These are phyloP conservation scores for Ascochyta viciae-villosae DNA, from an alignment of 2,329 filamentous ascomycete species.

Conservation along the genomic window DNA sequence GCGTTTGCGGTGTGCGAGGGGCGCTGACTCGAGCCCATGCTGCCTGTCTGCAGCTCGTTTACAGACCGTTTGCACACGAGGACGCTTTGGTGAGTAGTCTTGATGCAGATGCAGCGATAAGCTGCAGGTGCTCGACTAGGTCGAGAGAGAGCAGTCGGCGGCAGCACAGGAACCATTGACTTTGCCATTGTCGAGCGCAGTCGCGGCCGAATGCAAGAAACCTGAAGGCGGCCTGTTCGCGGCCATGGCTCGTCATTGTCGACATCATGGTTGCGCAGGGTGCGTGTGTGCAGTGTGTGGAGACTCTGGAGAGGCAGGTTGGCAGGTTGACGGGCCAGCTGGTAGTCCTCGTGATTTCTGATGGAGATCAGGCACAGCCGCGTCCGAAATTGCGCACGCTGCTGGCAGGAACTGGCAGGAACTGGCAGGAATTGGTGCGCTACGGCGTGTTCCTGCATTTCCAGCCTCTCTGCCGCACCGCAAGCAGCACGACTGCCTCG, in stretches of 20 bases:
- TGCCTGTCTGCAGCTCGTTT: conserved; percentile 7
- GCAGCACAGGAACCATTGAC: conserved; percentile 8
- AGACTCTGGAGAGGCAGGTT: background rate
- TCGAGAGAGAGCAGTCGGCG: background rate
- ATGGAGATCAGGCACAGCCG: conserved; percentile 22
- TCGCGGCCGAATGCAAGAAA: conserved; percentile 1
- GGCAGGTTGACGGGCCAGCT: conserved; percentile 16
- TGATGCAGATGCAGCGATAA: conserved; percentile 15
- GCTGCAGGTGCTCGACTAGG: background rate
- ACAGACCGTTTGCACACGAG: conserved; percentile 11
- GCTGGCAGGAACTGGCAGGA: background rate
- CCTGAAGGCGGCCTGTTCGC: conserved; percentile 10
- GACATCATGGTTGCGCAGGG: conserved; percentile 15
- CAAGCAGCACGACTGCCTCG: background rate
- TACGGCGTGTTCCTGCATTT: conserved; percentile 7
- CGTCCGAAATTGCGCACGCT: conserved; percentile 15
- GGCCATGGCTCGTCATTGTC: conserved; percentile 10
- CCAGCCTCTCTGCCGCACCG: background rate
- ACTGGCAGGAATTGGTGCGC: background rate
- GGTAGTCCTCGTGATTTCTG: conserved; percentile 12
- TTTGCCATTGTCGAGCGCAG: background rate
- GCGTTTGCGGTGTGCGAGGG: conserved; percentile 13
- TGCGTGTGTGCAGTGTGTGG: background rate
- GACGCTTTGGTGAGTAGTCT: conserved; percentile 8
- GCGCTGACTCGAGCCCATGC: conserved; percentile 14